Evolutionary conservation across 2,329 filamentous ascomycete species (phyloP).

Genomic region (Cladosporium colombiae): DNA sequence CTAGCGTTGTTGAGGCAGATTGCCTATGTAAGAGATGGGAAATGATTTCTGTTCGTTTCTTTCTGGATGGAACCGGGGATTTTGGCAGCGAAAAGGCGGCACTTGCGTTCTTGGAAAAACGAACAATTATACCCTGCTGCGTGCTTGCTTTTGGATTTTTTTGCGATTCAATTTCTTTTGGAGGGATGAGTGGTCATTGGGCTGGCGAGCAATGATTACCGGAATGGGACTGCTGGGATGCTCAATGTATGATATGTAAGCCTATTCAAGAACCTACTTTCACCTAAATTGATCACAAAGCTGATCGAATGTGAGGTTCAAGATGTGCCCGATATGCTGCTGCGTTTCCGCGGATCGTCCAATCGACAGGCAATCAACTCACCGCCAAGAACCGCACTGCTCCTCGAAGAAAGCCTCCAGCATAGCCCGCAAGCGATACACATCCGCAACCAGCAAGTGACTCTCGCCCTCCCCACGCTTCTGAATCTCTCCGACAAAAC

Average conservation of each 20-base stretch:
- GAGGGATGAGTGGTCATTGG: neutral
- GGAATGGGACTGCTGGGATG: neutral
- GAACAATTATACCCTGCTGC: conserved; percentile 12
- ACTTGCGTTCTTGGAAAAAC: neutral
- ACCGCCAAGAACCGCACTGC: neutral
- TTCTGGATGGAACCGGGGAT: neutral
- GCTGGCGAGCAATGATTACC: neutral
- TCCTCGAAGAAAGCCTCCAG: neutral
- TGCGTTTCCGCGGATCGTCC: neutral
- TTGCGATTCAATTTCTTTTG: neutral
- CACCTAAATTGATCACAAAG: neutral
- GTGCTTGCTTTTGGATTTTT: conserved; percentile 1
- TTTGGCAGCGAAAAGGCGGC: conserved; percentile 1
- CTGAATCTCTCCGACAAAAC: neutral
- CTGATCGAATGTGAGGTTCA: neutral
- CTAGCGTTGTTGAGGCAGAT: neutral
- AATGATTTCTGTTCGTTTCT: neutral
- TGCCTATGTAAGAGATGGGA: neutral
- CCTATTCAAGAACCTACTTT: neutral
- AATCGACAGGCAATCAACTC: neutral
- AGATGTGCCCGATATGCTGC: neutral
- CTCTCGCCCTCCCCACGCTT: neutral
- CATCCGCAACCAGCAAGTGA: neutral
- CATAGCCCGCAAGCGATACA: neutral
- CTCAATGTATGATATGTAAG: conserved; percentile 16